Base-by-base conservation (phyloP, 2,329 filamentous ascomycete genomes). In the Trichoderma atroviride region DNA sequence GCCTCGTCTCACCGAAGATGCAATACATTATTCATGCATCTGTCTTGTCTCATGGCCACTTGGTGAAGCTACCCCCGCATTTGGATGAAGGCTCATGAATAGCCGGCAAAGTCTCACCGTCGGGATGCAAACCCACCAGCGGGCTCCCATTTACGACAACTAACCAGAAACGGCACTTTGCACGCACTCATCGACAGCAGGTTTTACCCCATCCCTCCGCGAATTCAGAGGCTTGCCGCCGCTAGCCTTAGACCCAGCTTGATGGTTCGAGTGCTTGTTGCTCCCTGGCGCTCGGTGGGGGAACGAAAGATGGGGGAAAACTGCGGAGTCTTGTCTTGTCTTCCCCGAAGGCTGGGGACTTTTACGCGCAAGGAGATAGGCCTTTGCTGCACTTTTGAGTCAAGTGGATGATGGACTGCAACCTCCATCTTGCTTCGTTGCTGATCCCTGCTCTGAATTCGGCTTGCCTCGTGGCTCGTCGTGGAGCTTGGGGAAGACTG, bases 241-340 rank as follows among this genome's bases (percentile, higher is more conserved):
- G 53, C 63, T 66, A 66, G 53, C 43, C 56, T 56, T 61, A 19
- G 35, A 33, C 57, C 66, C 66, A 60, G 58, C 66, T 47, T 50
- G 56, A 50, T 57, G 58, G 58, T 43, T 68, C 50, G 57, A 61
- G 37, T 55, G 65, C 64, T 61, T 60, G 55, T 68, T 68, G 65
- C 61, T 53, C 58, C 50, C 57, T 47, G 58, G 66, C 35, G 50
- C 19, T 68, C 16, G 66, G 66, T 68, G 66, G 66, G 66, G 66
- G 66, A 35, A 56, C 33, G 31, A 40, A 35, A 55, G 58, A 61
- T 62, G 66, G 66, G 66, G 66, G 66, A 56, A 43, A 55, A 33
- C 16, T 43, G 47, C 47, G 57, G 58, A 62, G 66, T 50, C 50
- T 47, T 35, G 40, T 14, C 37, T 33, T 10, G 6, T 33, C 62